A percentile compares a stretch with the other conserved stretches of the same genome.
Conservation (phyloP, 257 asterid species). For the Nicotiana otophora region DNA sequence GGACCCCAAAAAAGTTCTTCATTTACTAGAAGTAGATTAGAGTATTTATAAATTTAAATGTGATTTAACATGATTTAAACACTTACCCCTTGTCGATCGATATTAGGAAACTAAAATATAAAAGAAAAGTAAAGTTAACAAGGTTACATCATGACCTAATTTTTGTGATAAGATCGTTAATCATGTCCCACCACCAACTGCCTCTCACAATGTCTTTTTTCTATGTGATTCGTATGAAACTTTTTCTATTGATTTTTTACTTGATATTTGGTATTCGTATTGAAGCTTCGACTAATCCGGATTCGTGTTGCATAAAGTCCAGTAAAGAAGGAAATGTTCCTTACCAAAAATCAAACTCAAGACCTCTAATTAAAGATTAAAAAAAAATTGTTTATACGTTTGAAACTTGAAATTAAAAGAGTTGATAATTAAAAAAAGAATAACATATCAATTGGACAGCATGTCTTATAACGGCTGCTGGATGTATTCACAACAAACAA, state of each 20-base stretch:
- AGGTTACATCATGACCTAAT: slow-evolving; percentile 1
- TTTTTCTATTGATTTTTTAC: no score
- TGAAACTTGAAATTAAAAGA: no score
- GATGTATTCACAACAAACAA: neutral
- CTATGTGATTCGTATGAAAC: neutral
- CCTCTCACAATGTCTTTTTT: neutral
- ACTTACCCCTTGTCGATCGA: neutral
- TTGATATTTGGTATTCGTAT: no score
- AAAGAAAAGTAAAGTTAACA: neutral
- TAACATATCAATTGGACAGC: neutral
- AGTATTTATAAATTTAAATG: neutral
- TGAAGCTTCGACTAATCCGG: no score
- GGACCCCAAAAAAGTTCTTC: neutral
- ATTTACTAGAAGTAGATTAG: neutral
- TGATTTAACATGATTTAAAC: neutral
- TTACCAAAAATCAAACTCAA: no score
- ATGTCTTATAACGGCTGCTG: neutral
- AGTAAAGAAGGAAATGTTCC: no score
- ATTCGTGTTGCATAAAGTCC: no score
- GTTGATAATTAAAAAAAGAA: no score
- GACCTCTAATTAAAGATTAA: no score
- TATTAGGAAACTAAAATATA: neutral
- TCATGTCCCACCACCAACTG: neutral
- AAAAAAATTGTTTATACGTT: no score
- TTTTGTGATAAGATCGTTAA: neutral